These are phyloP conservation scores for Aspergillus amoenus DNA, from an alignment of 2,329 filamentous ascomycete species.

Conservation along the genomic window DNA sequence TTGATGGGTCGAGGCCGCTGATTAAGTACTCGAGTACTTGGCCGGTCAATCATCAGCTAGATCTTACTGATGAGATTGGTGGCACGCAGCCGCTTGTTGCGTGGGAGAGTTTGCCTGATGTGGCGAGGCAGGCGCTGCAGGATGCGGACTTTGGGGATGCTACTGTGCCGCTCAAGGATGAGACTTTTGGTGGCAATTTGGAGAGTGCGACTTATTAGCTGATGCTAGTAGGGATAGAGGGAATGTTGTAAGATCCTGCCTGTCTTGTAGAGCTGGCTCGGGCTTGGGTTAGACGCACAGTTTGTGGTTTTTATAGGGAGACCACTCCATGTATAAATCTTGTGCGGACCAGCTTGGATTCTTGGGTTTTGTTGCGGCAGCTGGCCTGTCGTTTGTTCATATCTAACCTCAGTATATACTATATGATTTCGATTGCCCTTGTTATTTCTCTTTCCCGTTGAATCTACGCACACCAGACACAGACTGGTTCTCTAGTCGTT, in stretches of 20 bases:
- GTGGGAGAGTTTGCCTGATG: slow-evolving; percentile 50
- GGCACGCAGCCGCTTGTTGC: slow-evolving; percentile 50
- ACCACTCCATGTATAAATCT: too few relatives aligned
- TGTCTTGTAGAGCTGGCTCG: too few relatives aligned
- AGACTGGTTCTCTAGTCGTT: too few relatives aligned
- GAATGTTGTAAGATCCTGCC: too few relatives aligned
- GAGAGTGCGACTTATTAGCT: slow-evolving; percentile 5
- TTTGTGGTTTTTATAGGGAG: too few relatives aligned
- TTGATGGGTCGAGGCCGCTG: slow-evolving; percentile 42
- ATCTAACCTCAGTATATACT: too few relatives aligned
- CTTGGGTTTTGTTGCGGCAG: too few relatives aligned
- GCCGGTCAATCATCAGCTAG: slow-evolving; percentile 50
- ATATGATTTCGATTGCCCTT: too few relatives aligned
- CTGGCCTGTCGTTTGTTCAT: too few relatives aligned
- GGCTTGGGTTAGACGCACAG: rapidly evolving
- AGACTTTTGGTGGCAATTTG: slow-evolving; percentile 49
- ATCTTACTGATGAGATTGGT: slow-evolving; percentile 42
- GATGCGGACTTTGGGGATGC: slow-evolving; percentile 48
- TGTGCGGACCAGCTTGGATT: rapidly evolving
- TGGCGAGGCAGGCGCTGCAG: slow-evolving; percentile 44
- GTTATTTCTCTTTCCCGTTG: too few relatives aligned
- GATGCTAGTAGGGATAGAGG: too few relatives aligned
- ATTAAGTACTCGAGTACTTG: slow-evolving; percentile 52
- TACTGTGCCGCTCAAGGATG: slow-evolving; percentile 51
- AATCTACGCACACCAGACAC: too few relatives aligned